Evolutionary conservation across 2,329 filamentous ascomycete species (phyloP), one percentile per base, ranked within the genome.

Genomic region (Talaromyces islandicus): DNA sequence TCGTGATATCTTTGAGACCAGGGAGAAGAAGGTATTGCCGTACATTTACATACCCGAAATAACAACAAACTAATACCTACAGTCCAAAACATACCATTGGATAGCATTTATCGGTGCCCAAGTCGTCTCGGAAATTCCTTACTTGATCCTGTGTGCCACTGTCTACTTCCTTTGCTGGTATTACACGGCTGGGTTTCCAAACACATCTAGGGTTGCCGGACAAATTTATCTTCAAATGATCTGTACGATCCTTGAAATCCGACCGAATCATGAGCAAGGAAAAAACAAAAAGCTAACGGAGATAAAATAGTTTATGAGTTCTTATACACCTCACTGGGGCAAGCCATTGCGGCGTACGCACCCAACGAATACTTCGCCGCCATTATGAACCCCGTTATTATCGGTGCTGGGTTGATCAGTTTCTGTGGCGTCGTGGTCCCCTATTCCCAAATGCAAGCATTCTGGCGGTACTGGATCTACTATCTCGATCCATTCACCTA

Each of bases 321-420:
- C 21, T 59, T 79, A 0, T 79, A 78, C 57, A 78, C 76, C 0
- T 77, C 73, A 0, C 71, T 78, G 57, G 77, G 77, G 1, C 76
- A 78, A 60, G 71, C 70, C 2, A 76, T 87, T n/a, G 83, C 84
- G 0, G 84, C 85, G 0, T 87, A 86, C 62, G 81, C 84, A 0
- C 85, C 85, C 0, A 86, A 85, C 63, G 83, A 80, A 35, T 80
- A 85, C 11, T 85, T 86, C 51, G 85, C 85, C 0, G 76, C 82
- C 0, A 76, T 87, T 4, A 78, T 80, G 62, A 86, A 86, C 63
- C 83, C 83, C 0, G 68, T 87, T 0, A 57, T 86, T 11, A 73
- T 87, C 59, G 78, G 81, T 6, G 72, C 74, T 0, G 75, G 70
- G 1, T 62, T 78, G 63, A 63, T 77, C 59, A 69, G 68, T 61